Conservation (phyloP, 352 stramenopile genomes). For the Pythium insidiosum region DNA sequence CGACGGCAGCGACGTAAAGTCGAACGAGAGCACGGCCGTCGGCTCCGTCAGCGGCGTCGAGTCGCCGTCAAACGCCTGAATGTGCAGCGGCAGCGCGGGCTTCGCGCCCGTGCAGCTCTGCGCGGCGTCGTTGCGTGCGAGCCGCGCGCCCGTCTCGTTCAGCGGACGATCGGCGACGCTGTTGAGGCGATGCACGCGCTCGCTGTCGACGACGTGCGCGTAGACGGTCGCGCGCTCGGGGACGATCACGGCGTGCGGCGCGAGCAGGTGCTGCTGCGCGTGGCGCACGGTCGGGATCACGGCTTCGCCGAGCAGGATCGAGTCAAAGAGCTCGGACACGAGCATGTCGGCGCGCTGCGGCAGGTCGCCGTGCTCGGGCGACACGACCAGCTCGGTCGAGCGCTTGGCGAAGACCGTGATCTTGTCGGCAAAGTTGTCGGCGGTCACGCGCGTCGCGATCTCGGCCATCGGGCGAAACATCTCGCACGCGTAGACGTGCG, state of each 20-base stretch:
- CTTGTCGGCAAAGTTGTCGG: conserved; percentile 51
- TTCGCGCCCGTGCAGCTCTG: conserved; percentile 55
- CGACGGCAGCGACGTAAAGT: conserved; percentile 39
- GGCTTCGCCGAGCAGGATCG: conserved; percentile 83
- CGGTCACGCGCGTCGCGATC: conserved; percentile 66
- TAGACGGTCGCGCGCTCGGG: conserved; percentile 60
- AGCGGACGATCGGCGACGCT: conserved; percentile 29
- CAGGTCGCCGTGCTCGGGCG: conserved; percentile 23
- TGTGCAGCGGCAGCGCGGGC: conserved; percentile 60
- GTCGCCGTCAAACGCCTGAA: conserved; percentile 27
- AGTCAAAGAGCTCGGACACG: conserved; percentile 92
- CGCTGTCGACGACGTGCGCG: conserved; percentile 60
- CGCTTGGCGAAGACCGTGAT: conserved; percentile 74
- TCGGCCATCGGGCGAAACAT: conserved; percentile 84
- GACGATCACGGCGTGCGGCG: conserved; percentile 48
- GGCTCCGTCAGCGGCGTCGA: conserved; percentile 33
- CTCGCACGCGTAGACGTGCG: conserved; percentile 90
- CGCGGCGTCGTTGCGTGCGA: conserved; percentile 47
- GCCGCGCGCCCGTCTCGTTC: conserved; percentile 19
- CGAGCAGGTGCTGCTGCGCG: conserved; percentile 57
- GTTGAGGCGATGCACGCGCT: conserved; percentile 62
- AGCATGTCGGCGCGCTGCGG: conserved; percentile 80
- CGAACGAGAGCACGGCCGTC: conserved; percentile 43
- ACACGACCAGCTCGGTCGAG: conserved; percentile 64
- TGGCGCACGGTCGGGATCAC: conserved; percentile 82